A percentile compares a stretch with the other conserved stretches of the same genome.
Evolutionary conservation across 2,329 filamentous ascomycete species (phyloP).

Genomic region (Aspergillus fumigatus): DNA sequence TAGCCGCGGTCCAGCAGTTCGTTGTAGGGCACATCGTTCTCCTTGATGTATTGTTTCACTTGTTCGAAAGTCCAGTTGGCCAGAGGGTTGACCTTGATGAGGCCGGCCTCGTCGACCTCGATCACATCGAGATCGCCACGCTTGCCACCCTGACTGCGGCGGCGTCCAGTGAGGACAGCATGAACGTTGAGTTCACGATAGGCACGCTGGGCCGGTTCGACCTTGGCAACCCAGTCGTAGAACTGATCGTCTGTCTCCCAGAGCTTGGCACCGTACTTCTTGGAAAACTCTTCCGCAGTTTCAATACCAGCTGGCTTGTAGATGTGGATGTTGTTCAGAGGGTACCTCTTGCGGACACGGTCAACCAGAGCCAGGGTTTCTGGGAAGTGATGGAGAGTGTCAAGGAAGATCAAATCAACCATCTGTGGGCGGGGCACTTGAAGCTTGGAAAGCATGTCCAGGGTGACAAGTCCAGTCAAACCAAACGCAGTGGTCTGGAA

Average conservation of each 20-base stretch:
- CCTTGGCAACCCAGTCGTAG: slow-evolving; percentile 97
- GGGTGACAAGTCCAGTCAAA: slow-evolving; percentile 71
- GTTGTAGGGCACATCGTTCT: slow-evolving; percentile 90
- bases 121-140: slow-evolving; percentile 86
- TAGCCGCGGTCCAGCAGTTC: slow-evolving; percentile 87
- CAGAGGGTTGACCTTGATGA: slow-evolving; percentile 97
- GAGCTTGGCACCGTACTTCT: slow-evolving; percentile 72
- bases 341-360: slow-evolving; percentile 70
- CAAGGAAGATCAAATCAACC: slow-evolving; percentile 64
- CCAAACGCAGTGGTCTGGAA: slow-evolving; percentile 85
- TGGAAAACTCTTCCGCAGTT: slow-evolving; percentile 71
- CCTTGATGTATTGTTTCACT: slow-evolving; percentile 80
- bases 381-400: slow-evolving; percentile 76
- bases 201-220: slow-evolving; percentile 89
- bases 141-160: slow-evolving; percentile 88
- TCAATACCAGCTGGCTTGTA: slow-evolving; percentile 79
- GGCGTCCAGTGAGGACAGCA: slow-evolving; percentile 86
- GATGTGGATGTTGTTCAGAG: slow-evolving; percentile 74
- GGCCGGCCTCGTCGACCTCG: slow-evolving; percentile 83
- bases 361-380: slow-evolving; percentile 73
- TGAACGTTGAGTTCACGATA: slow-evolving; percentile 83
- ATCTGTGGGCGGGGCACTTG: slow-evolving; percentile 45
- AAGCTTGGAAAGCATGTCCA: slow-evolving; percentile 62
- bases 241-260: slow-evolving; percentile 84
- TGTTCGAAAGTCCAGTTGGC: slow-evolving; percentile 91